Evolutionary conservation across 768 basidiomycete species (phyloP), one percentile per base, ranked within the genome.

Genomic region (Boletus sensibilis): DNA sequence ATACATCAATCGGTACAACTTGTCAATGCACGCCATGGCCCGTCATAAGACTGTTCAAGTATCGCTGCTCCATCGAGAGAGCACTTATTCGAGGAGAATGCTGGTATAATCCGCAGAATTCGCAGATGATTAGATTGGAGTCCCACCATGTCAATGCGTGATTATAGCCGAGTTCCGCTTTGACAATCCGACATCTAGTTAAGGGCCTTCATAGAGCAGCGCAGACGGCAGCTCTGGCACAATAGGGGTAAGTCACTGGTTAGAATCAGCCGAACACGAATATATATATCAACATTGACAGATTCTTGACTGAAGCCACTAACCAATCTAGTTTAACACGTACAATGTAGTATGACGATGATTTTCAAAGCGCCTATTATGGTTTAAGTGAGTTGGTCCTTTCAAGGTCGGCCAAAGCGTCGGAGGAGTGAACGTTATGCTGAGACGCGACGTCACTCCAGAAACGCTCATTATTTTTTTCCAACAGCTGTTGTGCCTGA

Each of bases 341-440:
- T 55, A 59, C 47, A 51, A n/a, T 16, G 39, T 23, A 11, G 4
- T n/a, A 29, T 6, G 27, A 14, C n/a, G 46, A 42, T 31, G 52
- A 45, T 23, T 25, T 53, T 54, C 34, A 47, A 54, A 52, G 23
- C 14, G 5, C 39, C 41, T 31, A 10, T 54, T 52, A 56, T 42
- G 45, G 52, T 45, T 44, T 44, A 50, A 49, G 39, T 53, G 44
- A 20, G 48, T 25, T 9, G 16, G 38, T 16, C 52, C 48, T 27
- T 43, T 41, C n/a, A 18, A 49, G 43, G 21, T 49, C 53, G 41
- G 35, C 25, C 44, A 45, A 52, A 20, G 31, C 12, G 25, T 25
- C 37, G 11, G 37, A 33, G 38, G 34, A 16, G 48, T 33, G 31
- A 44, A 31, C 35, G 37, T 34, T 27, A 48, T 20, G 18, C 23